phyloP scores from a whole-genome alignment of 306 rosid genomes.

The Cucumis melo region DNA sequence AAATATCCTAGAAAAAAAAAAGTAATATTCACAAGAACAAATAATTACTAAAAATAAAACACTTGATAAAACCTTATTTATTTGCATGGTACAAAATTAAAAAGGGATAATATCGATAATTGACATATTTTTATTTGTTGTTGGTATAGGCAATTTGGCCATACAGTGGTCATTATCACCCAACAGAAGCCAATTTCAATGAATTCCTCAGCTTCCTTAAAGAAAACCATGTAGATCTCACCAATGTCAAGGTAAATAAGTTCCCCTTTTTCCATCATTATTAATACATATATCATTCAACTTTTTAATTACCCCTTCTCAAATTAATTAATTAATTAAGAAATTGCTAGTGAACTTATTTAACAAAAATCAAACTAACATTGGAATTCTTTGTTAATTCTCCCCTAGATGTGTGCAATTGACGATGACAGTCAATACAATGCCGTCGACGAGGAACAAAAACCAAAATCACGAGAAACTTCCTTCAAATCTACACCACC shows the following conservation, averaged over 20 bases:
- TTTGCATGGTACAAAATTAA: too few relatives aligned
- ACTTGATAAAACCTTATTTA: too few relatives aligned
- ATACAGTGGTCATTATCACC: constrained; percentile 89
- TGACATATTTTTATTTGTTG: too few relatives aligned
- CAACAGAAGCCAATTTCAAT: constrained; percentile 78
- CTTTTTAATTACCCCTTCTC: too few relatives aligned
- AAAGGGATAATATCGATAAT: background rate
- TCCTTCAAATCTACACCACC: constrained; percentile 9
- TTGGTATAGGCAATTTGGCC: constrained; percentile 83
- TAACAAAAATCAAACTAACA: background rate
- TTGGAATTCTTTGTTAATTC: background rate
- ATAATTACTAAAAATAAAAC: too few relatives aligned
- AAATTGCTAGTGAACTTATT: too few relatives aligned
- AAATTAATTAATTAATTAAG: background rate
- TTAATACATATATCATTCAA: too few relatives aligned
- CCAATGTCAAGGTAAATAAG: constrained; percentile 57
- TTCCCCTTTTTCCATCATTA: too few relatives aligned
- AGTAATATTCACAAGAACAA: too few relatives aligned
- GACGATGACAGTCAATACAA: constrained; percentile 54
- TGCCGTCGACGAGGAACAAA: constrained; percentile 10
- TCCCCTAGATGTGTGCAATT: constrained; percentile 46
- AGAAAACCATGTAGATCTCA: constrained; percentile 69
- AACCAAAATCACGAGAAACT: constrained; percentile 11
- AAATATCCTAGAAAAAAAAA: too few relatives aligned
- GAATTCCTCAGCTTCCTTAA: constrained; percentile 66